Evolutionary conservation across 345 rosid species (phyloP), one percentile per base, ranked within the genome.

Genomic region (Linum lewisii): DNA sequence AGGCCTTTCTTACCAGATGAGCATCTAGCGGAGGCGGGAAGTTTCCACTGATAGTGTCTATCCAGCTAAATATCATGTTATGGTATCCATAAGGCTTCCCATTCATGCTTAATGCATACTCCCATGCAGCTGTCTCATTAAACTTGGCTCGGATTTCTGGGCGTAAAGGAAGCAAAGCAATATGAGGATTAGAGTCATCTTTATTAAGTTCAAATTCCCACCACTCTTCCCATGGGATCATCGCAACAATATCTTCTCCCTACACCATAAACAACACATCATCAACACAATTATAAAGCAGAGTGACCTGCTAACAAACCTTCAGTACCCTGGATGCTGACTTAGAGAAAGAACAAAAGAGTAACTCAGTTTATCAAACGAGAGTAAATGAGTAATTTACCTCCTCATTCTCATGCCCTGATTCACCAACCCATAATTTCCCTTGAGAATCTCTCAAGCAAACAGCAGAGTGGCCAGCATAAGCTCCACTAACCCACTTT

Each of bases 401-500:
- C 88, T 87, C 45, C 5, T 93, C 96, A 75, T 93, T 93, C 69
- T 93, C 99, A 60, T 93, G 80, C 45, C 97, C 99, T 8, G 99
- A 93, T 76, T 93, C 99, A 67, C 87, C 95, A 64, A 93, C 84
- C 97, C 99, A 93, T 5, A 93, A 70, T 74, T 85, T 90, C 63
- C 99, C 99, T 67, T 87, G 82, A 58, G 90, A 79, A 75, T 93
- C 99, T 81, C 75, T 84, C 23, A 93, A 72, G 69, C 91, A 90
- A 68, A 93, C 75, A 75, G 99, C 96, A 65, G 82, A 60, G 71
- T 90, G 99, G 57, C 99, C 97, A 71, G 97, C 99, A 79, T 87
- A 93, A 24, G 99, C 77, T 66, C 99, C 99, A 55, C 92, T 93
- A 26, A 93, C 99, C 99, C 99, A 90, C 79, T 93, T 93, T 85